Conservation (phyloP, 345 rosid genomes). For the Firmiana major region DNA sequence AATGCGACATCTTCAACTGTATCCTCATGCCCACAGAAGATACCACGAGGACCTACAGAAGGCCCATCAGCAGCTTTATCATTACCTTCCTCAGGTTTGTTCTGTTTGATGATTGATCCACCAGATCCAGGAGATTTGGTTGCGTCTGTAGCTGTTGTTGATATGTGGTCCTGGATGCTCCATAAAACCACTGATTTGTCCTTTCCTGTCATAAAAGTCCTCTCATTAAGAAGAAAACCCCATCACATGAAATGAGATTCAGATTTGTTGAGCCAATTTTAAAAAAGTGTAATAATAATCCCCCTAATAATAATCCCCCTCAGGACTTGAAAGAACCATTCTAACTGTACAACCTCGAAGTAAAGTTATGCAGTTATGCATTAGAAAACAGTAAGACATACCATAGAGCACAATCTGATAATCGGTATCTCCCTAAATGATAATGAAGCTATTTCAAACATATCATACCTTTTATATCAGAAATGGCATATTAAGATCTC, state of each 20-base stretch:
- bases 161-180: conserved; percentile 98
- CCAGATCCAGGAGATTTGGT: conserved; percentile 61
- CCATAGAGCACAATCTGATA: background rate
- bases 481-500: background rate
- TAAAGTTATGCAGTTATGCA: background rate
- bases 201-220: conserved; percentile 63
- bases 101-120: conserved; percentile 68
- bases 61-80: conserved; percentile 67
- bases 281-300: background rate
- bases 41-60: conserved; percentile 85
- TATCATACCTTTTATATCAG: background rate
- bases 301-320: background rate
- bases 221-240: background rate
- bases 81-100: conserved; percentile 12
- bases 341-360: background rate
- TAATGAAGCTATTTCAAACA: background rate
- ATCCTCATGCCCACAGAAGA: conserved; percentile 87
- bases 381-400: background rate
- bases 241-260: background rate
- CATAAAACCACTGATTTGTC: conserved; percentile 90
- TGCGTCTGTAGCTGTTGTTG: conserved; percentile 61
- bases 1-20: conserved; percentile 97
- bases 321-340: background rate
- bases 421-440: background rate
- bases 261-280: background rate